Percentiles rank a stretch among this genome's conserved stretches.
Evolutionary conservation across 225 moss, liverwort and hornwort species (phyloP).

Genomic region (Polytrichum commune): DNA sequence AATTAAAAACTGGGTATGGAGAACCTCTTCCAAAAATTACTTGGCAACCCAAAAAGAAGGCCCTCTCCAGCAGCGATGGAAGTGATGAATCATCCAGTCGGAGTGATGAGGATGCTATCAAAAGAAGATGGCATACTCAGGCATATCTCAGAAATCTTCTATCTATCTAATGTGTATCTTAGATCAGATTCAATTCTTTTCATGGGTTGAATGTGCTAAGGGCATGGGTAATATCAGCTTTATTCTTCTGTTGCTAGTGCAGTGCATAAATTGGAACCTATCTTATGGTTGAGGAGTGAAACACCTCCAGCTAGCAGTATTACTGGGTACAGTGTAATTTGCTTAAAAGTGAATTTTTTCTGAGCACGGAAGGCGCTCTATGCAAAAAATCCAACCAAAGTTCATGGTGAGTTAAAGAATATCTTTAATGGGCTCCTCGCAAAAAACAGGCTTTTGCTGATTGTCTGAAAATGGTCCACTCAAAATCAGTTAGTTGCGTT

Average conservation of each 20-base stretch:
- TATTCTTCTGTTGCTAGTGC: no score
- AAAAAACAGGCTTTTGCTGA: no score
- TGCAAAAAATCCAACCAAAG: no score
- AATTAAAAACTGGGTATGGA: slow-evolving; percentile 10
- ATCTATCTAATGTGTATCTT: no score
- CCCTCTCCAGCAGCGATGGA: slow-evolving; percentile 38
- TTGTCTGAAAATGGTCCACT: not conserved
- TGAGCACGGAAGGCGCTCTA: no score
- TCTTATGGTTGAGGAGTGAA: not conserved
- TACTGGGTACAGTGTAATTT: no score
- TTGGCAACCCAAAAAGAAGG: slow-evolving; percentile 30
- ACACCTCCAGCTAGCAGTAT: not conserved
- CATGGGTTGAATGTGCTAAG: not conserved
- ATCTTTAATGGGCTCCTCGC: not conserved
- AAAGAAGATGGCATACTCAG: slow-evolving; percentile 15
- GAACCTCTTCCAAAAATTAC: slow-evolving; percentile 14
- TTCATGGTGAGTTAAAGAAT: not conserved
- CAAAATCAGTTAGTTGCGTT: not conserved
- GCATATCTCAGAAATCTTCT: slow-evolving; percentile 6
- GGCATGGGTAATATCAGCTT: no score
- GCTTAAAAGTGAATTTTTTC: no score
- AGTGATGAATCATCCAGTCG: slow-evolving; percentile 50
- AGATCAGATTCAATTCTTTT: slow-evolving; percentile 9
- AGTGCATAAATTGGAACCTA: no score
- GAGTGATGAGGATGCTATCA: slow-evolving; percentile 34